These are phyloP conservation scores for Pleurotus pulmonarius DNA, from an alignment of 768 basidiomycete genomes.

Conservation along the genomic window DNA sequence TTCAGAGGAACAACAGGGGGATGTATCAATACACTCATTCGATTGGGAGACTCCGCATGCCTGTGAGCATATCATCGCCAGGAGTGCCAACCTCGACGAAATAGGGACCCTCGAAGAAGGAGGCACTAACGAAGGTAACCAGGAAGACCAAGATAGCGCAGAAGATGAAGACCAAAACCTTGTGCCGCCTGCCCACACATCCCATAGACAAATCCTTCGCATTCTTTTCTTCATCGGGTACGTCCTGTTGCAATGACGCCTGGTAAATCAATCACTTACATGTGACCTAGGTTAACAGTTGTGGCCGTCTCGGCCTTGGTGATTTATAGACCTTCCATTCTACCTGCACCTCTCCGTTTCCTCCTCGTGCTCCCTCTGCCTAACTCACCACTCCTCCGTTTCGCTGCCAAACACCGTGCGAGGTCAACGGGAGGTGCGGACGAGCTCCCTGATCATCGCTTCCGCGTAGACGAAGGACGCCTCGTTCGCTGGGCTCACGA, in stretches of 20 bases:
- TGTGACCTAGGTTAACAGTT: neutral
- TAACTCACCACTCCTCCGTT: neutral
- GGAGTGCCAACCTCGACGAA: neutral
- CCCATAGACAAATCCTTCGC: neutral
- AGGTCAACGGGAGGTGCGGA: neutral
- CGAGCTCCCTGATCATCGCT: neutral
- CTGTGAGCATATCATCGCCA: neutral
- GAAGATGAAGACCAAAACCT: neutral
- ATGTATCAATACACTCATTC: neutral
- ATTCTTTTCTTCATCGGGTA: conserved; percentile 2
- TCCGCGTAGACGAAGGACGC: conserved; percentile 4
- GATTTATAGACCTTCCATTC: neutral
- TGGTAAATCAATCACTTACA: neutral
- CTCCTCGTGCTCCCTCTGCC: conserved; percentile 2
- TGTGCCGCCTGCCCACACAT: neutral
- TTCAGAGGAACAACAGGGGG: conserved; percentile 2
- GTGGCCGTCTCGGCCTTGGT: neutral
- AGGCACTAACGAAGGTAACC: neutral
- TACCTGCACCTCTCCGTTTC: neutral
- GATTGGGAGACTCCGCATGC: conserved; percentile 1
- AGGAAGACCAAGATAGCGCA: neutral
- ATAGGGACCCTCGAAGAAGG: neutral
- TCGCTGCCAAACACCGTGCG: neutral
- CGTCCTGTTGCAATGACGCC: neutral
- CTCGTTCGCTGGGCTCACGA: conserved; percentile 7